Evolutionary conservation across 2,329 filamentous ascomycete genomes (phyloP).

Genomic region (Corinectria fuckeliana): DNA sequence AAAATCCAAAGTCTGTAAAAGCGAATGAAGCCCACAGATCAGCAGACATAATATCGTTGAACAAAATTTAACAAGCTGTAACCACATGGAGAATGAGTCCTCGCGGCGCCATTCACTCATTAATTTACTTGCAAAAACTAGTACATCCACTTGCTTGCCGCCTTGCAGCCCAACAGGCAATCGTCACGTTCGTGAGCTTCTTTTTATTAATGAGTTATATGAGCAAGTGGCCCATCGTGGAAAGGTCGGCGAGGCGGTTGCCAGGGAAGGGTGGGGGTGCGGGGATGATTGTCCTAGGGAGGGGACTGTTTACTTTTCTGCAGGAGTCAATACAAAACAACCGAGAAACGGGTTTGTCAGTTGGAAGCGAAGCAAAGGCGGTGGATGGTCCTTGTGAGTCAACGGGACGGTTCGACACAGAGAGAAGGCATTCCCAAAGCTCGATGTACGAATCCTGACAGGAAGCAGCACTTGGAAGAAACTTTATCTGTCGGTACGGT

Average conservation of each 20-base stretch:
- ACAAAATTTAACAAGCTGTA: not conserved
- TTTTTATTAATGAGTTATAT: conserved; percentile 30
- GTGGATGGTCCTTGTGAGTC: conserved; percentile 3
- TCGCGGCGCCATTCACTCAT: not conserved
- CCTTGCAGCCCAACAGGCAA: not conserved
- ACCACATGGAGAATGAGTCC: not conserved
- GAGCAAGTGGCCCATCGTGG: conserved; percentile 27
- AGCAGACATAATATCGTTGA: not conserved
- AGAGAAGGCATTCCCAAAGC: conserved; percentile 2
- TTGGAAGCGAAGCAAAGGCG: not conserved
- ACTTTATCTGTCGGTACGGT: not conserved
- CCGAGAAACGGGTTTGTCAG: conserved; percentile 19
- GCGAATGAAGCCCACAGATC: not conserved
- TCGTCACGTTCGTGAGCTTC: conserved; percentile 19
- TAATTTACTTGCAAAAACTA: not conserved
- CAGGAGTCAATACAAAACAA: conserved; percentile 36
- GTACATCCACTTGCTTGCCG: not conserved
- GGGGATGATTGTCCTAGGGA: conserved; percentile 19
- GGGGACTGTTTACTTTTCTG: conserved; percentile 34
- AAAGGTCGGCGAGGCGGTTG: conserved; percentile 34
- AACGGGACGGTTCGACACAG: too few species aligned
- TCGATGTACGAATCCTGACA: too few species aligned
- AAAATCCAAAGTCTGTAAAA: not conserved
- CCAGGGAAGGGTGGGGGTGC: conserved; percentile 36
- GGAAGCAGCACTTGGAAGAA: too few species aligned